A percentile compares a stretch with the other conserved stretches of the same genome.
Evolutionary conservation across 352 stramenopile species (phyloP).

Genomic region (Globisporangium spinosum): DNA sequence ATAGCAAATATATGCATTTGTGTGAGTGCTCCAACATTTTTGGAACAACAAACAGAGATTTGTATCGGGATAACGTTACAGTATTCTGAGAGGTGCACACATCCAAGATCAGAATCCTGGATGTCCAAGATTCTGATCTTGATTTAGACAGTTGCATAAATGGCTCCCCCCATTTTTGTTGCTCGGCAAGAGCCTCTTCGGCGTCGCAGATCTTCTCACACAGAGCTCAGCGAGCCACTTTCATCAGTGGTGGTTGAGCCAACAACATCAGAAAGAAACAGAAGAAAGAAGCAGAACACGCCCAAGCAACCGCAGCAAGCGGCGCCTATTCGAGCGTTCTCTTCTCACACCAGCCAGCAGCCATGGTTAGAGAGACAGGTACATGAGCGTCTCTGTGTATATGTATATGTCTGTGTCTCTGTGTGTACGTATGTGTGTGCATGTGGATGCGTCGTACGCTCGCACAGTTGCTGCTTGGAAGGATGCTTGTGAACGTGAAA

Average conservation of each 20-base stretch:
- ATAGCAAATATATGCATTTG: too few relatives aligned
- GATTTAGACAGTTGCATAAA: too few relatives aligned
- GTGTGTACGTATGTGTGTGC: neutral
- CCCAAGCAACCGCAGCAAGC: neutral
- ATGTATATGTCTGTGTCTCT: neutral
- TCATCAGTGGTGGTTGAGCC: neutral
- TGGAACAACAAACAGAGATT: too few relatives aligned
- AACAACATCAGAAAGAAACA: neutral
- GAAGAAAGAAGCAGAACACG: neutral
- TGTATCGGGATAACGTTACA: too few relatives aligned
- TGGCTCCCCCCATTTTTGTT: too few relatives aligned
- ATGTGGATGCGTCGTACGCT: neutral
- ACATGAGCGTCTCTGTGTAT: neutral
- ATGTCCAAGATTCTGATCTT: too few relatives aligned
- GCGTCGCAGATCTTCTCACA: too few relatives aligned
- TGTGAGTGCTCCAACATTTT: too few relatives aligned
- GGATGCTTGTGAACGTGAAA: neutral
- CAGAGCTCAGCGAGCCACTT: neutral
- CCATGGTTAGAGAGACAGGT: slow-evolving; percentile 20
- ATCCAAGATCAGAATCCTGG: too few relatives aligned
- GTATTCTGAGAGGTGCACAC: too few relatives aligned
- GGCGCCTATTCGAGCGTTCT: neutral
- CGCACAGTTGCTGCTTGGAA: neutral
- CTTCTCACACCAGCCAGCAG: neutral
- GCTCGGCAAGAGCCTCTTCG: too few relatives aligned